These are phyloP conservation scores for Penicillium mononematosum DNA, from an alignment of 495 filamentous ascomycete genomes.

Conservation along the genomic window DNA sequence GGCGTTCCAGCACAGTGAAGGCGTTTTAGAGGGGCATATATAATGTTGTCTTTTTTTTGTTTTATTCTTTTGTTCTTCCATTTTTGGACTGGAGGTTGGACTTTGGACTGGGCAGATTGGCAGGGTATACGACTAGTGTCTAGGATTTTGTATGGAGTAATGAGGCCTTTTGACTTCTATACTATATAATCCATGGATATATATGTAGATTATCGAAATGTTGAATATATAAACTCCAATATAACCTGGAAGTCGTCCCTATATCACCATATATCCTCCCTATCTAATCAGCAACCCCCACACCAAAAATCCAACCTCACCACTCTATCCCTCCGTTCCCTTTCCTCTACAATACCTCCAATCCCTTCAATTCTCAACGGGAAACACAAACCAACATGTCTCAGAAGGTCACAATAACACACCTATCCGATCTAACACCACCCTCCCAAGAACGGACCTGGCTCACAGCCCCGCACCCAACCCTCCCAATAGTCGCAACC, in stretches of 20 bases:
- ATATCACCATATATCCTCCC: not conserved
- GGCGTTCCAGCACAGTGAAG: conserved; percentile 24
- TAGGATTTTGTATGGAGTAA: conserved; percentile 3
- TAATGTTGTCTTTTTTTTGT: not conserved
- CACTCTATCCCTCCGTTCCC: not conserved
- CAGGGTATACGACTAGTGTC: not conserved
- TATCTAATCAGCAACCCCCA: conserved; percentile 15
- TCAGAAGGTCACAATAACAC: conserved; percentile 14
- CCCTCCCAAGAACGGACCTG: conserved; percentile 78
- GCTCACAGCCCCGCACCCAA: conserved; percentile 81
- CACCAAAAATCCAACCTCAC: conserved; percentile 6
- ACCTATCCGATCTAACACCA: conserved; percentile 47
- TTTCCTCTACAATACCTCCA: not conserved
- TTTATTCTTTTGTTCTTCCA: not conserved
- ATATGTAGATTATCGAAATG: not conserved
- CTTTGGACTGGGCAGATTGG: conserved; percentile 10
- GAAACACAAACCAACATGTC: conserved; percentile 7
- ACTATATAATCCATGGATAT: not conserved
- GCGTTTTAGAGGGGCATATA: conserved; percentile 6
- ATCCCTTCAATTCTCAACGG: not conserved
- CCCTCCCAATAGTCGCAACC: conserved; percentile 83
- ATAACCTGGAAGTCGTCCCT: not conserved
- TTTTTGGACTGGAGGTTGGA: not conserved
- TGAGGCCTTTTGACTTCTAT: not conserved
- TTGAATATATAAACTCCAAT: not conserved